Evolutionary conservation across 768 basidiomycete genomes (phyloP).

Genomic region (Naematelia aurantialba): DNA sequence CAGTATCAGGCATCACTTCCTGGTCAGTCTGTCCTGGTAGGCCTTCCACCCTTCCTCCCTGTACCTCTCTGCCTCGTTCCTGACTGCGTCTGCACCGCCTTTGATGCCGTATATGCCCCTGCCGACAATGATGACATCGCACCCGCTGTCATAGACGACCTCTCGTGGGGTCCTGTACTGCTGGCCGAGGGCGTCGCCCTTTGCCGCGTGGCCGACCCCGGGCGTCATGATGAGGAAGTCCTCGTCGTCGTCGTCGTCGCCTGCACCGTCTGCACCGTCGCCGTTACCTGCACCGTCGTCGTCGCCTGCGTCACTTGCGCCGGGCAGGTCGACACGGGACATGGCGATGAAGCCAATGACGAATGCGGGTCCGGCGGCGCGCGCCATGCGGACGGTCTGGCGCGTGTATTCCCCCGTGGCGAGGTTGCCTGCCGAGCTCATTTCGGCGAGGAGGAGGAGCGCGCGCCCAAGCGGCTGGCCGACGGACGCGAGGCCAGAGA

Average conservation of each 20-base stretch:
- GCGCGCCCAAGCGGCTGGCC: slow-evolving; percentile 81
- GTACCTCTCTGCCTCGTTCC: slow-evolving; percentile 74
- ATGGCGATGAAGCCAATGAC: slow-evolving; percentile 97
- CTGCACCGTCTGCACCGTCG: slow-evolving; percentile 19
- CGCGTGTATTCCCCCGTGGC: slow-evolving; percentile 79
- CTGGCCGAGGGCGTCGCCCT: slow-evolving; percentile 85
- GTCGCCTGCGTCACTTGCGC: too few species aligned
- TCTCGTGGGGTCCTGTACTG: slow-evolving; percentile 87
- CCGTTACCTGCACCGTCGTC: neutral
- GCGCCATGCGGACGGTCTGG: slow-evolving; percentile 81
- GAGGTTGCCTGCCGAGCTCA: slow-evolving; percentile 86
- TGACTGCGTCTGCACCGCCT: slow-evolving; percentile 51
- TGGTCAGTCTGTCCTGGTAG: slow-evolving; percentile 62
- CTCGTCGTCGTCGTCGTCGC: slow-evolving; percentile 57
- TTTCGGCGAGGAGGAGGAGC: slow-evolving; percentile 86
- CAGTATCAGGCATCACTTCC: neutral
- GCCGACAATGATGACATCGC: slow-evolving; percentile 96
- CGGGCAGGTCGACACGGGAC: slow-evolving; percentile 63
- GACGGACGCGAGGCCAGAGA: slow-evolving; percentile 81
- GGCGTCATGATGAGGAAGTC: slow-evolving; percentile 91
- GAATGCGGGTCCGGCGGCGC: slow-evolving; percentile 67
- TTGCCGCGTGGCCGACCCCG: slow-evolving; percentile 76
- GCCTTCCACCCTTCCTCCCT: slow-evolving; percentile 84
- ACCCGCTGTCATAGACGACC: slow-evolving; percentile 74
- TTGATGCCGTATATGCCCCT: slow-evolving; percentile 80